These are phyloP conservation scores for Colletotrichum sp. DNA, from an alignment of 2,329 filamentous ascomycete genomes.

Conservation along the genomic window DNA sequence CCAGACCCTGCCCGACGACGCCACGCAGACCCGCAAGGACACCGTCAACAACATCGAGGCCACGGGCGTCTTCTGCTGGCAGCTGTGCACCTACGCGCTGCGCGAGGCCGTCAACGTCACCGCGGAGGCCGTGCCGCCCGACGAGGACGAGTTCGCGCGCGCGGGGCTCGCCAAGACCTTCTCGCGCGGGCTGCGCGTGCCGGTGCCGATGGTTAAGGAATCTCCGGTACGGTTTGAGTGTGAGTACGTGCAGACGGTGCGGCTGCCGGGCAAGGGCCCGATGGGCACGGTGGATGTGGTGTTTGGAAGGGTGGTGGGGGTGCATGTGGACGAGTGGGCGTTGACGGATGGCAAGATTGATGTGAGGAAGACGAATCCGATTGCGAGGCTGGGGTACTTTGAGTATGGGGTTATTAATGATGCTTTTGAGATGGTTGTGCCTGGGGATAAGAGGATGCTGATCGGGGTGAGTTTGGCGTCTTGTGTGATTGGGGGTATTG, in stretches of 20 bases:
- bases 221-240: slow-evolving; percentile 5
- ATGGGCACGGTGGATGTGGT: not conserved
- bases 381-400: not conserved
- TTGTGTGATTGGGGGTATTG: no score
- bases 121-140: not conserved
- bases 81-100: not conserved
- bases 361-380: not conserved
- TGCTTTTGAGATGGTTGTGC: not conserved
- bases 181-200: not conserved
- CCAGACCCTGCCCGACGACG: not conserved
- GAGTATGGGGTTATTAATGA: not conserved
- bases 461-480: not conserved
- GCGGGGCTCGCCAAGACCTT: not conserved
- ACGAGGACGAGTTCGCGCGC: not conserved
- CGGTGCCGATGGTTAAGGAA: not conserved
- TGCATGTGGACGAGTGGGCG: not conserved
- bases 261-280: not conserved
- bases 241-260: slow-evolving; percentile 6
- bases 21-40: not conserved
- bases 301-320: not conserved
- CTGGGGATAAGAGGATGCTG: slow-evolving; percentile 1
- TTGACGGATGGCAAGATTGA: not conserved
- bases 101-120: not conserved
- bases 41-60: slow-evolving; percentile 1
- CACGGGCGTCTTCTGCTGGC: slow-evolving; percentile 1